Evolutionary conservation across 176 grass and related monocot species (phyloP), one percentile per base, ranked within the genome.

Genomic region (Juncus inflexus): DNA sequence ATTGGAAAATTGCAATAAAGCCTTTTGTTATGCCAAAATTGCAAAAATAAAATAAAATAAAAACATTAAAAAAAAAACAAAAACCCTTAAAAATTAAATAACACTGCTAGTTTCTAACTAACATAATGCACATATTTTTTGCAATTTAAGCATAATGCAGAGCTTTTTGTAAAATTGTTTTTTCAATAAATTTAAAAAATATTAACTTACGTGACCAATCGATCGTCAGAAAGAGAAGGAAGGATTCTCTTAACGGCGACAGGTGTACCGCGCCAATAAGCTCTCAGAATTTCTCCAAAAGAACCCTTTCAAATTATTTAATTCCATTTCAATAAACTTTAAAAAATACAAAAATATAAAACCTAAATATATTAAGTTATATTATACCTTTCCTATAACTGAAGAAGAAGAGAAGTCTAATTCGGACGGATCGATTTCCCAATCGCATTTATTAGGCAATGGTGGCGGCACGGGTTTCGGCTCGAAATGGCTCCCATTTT

Each of bases 401-500:
- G 37, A 2, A 69, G 80, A 79, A 65, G 75, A 80, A 58, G 86
- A 66, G 70, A 99, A 99, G 83, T 99, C 95, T 80, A 99, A 76
- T 72, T 99, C 95, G 55, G 72, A 70, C 37, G 95, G 89, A 36
- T 94, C 78, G 79, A 99, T 99, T 78, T 99, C 95, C 95, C 95
- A 99, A 76, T 99, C 95, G 84, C 69, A 90, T 72, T 99, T 99
- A 60, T 92, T 99, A 73, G 95, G 90, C 74, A 99, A 77, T 51
- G 95, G 95, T 50, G 95, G 95, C 16, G 95, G 89, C 61, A 99
- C 84, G 53, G 95, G 77, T 80, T 94, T 99, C 28, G 82, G 80
- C 77, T 99, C 95, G 82, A 94, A 99, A 82, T 99, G 95, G 73
- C 95, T 99, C 80, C 95, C 95, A 78, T 83, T 94, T 87, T 99